Percentiles rank a stretch among this genome's conserved stretches.
Evolutionary conservation across 176 grass and related monocot species (phyloP).

Genomic region (Luzula sylvatica): DNA sequence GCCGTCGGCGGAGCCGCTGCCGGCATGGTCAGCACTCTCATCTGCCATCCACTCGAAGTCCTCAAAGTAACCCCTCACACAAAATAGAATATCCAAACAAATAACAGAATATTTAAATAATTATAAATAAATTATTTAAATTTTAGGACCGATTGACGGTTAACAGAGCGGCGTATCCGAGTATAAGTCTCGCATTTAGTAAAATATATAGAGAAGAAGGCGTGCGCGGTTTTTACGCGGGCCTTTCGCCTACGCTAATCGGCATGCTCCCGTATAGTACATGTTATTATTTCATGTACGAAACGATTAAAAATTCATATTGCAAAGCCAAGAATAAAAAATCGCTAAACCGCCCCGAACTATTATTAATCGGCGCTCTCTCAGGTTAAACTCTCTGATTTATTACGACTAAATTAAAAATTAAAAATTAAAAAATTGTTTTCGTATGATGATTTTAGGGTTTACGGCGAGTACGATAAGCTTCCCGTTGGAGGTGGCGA

Average conservation of each 20-base stretch:
- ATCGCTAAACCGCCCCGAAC: slow-evolving; percentile 47
- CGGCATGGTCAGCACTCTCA: slow-evolving; percentile 55
- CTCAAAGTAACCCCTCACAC: slow-evolving; percentile 64
- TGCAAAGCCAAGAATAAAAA: slow-evolving; percentile 49
- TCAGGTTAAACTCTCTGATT: slow-evolving; percentile 35
- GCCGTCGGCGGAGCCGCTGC: slow-evolving; percentile 61
- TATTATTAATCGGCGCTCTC: slow-evolving; percentile 62
- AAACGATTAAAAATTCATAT: slow-evolving; percentile 64
- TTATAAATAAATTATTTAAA: neutral
- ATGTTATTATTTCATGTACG: slow-evolving; percentile 94
- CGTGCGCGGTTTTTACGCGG: slow-evolving; percentile 57
- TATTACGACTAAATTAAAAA: neutral
- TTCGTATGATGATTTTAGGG: slow-evolving; percentile 27
- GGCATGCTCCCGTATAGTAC: slow-evolving; percentile 95
- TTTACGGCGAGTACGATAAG: slow-evolving; percentile 79
- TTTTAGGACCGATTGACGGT: slow-evolving; percentile 64
- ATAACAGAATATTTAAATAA: neutral
- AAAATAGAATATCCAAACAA: neutral
- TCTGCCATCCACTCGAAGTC: slow-evolving; percentile 87
- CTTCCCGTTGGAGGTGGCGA: slow-evolving; percentile 85
- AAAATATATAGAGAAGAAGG: slow-evolving; percentile 49
- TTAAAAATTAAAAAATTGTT: neutral
- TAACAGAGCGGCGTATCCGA: slow-evolving; percentile 51
- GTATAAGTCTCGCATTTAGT: slow-evolving; percentile 45
- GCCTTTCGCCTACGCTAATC: slow-evolving; percentile 54